Evolutionary conservation across 768 basidiomycete species (phyloP).

Genomic region (Leccinum boreale): DNA sequence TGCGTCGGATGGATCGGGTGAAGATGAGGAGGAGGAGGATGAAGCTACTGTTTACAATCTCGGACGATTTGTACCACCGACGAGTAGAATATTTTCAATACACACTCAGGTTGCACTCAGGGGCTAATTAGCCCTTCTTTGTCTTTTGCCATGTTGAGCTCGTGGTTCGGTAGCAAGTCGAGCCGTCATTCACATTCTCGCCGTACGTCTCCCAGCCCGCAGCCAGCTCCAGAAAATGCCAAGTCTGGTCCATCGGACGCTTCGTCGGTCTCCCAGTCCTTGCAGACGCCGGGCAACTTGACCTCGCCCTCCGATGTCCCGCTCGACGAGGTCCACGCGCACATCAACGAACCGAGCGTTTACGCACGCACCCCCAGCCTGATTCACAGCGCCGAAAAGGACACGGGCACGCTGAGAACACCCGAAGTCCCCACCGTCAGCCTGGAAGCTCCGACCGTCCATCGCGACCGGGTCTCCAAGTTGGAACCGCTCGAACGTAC

Average conservation of each 20-base stretch:
- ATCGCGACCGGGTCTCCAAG: not conserved
- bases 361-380: constrained; percentile 19
- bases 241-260: constrained; percentile 7
- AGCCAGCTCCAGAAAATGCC: not conserved
- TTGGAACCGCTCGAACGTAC: not conserved
- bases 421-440: constrained; percentile 9
- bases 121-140: constrained; percentile 8
- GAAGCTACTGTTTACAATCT: not conserved
- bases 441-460: constrained; percentile 1
- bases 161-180: constrained; percentile 32
- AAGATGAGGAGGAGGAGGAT: constrained; percentile 15
- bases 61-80: constrained; percentile 31
- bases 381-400: constrained; percentile 15
- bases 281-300: constrained; percentile 10
- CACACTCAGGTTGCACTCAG: not conserved
- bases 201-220: constrained; percentile 3
- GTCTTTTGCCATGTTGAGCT: constrained; percentile 24
- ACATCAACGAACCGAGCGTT: constrained; percentile 24
- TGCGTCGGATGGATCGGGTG: constrained; percentile 18
- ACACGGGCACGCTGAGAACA: constrained; percentile 7
- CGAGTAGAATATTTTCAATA: constrained; percentile 5
- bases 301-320: constrained; percentile 20
- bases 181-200: constrained; percentile 18
- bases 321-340: constrained; percentile 22
- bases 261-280: constrained; percentile 18